phyloP scores from a whole-genome alignment of 768 basidiomycete genomes.

The Mrakia gelida region DNA sequence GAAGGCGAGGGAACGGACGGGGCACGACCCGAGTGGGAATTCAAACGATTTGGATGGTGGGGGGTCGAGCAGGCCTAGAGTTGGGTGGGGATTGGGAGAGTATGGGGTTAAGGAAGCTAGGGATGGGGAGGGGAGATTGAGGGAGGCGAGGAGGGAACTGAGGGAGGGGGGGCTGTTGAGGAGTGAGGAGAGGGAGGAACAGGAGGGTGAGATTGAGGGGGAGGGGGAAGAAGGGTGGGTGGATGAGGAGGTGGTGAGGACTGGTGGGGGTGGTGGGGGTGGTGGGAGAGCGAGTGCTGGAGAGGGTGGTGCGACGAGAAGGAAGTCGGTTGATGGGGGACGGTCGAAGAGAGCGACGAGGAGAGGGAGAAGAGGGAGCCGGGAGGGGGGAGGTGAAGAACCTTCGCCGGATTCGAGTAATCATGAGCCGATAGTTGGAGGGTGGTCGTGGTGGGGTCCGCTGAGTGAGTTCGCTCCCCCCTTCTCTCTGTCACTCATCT shows the following conservation, averaged over 20 bases:
- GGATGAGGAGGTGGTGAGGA: slow-evolving; percentile 13
- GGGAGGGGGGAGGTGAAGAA: neutral
- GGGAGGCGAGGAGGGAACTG: slow-evolving; percentile 37
- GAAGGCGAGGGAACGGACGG: slow-evolving; percentile 5
- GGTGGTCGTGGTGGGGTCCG: slow-evolving; percentile 46
- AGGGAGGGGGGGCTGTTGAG: slow-evolving; percentile 24
- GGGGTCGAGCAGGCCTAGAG: slow-evolving; percentile 36
- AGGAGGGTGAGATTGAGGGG: slow-evolving; percentile 29
- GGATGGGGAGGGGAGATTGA: slow-evolving; percentile 43
- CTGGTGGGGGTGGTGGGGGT: too few species aligned
- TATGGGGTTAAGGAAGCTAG: slow-evolving; percentile 54
- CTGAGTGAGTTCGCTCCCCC: slow-evolving; percentile 35
- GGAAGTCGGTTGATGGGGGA: neutral
- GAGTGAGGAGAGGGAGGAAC: slow-evolving; percentile 2
- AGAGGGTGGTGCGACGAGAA: neutral
- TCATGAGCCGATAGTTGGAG: slow-evolving; percentile 15
- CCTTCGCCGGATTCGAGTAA: neutral
- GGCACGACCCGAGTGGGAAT: slow-evolving; percentile 43
- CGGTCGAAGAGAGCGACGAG: neutral
- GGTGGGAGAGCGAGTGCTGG: slow-evolving; percentile 2
- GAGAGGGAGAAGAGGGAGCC: neutral
- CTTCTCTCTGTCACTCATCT: too few species aligned
- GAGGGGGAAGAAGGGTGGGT: slow-evolving; percentile 28
- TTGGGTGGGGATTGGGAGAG: slow-evolving; percentile 69
- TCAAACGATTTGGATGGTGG: slow-evolving; percentile 41